Evolutionary conservation across 805 yeast genomes (phyloP), one percentile per base, ranked within the genome.

Genomic region (Candida saitoana): DNA sequence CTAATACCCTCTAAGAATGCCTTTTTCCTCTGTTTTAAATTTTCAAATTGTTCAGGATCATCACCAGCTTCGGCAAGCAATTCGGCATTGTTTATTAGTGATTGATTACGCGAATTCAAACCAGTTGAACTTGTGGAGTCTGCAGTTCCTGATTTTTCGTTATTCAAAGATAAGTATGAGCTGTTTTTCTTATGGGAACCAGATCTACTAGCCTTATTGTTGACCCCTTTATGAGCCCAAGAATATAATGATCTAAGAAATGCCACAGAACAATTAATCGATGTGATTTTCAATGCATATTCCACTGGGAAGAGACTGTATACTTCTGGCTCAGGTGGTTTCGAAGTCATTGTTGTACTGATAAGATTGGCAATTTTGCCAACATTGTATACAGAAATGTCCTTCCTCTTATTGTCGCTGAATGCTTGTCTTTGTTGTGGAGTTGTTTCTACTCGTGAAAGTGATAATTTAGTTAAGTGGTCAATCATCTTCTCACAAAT

Each of bases 11-110:
- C 93, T 18, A 84, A 71, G 29, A 91, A 68, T 2, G 84, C 84
- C 25, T 85, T 88, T 60, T 93, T 93, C 44, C 91, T 73, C 52
- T 80, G 85, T 55, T 93, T 95, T 50, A 82, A 74, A 38, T 74
- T 79, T 52, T 90, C 97, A 62, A 93, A 91, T 60, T 88, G 95
- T 16, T 77, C 74, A 1, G 95, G 90, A 51, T 83, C 87, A 55
- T 85, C 95, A 12, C 67, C 50, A 8, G 75, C 83, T n/a, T 42
- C 46, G 18, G 38, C 35, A 5, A 37, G 25, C 4, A 37, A 31
- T 4, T 37, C 49, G 7, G 38, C 34, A 19, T 53, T 41, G 36
- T 51, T 42, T 2, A 42, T 40, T 39, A 46, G 38, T 38, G 53
- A 18, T 8, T 60, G 53, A 38, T 52, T 63, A 29, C 69, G 52